phyloP scores from a whole-genome alignment of 2,329 filamentous ascomycete genomes.

The Paraconiothyrium brasiliense region DNA sequence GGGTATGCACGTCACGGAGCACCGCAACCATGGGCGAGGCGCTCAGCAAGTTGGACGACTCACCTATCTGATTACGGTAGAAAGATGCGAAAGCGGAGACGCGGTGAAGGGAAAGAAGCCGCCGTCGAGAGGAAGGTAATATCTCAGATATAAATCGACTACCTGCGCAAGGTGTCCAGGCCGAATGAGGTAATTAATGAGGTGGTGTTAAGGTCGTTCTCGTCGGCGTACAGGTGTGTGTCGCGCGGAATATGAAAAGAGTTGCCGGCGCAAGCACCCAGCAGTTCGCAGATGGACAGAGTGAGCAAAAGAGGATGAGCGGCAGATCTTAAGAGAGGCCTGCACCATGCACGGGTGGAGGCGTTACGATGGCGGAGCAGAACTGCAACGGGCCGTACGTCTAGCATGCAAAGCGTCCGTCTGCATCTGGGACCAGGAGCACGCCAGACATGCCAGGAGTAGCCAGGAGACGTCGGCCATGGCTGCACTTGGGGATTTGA shows the following conservation, averaged over 20 bases:
- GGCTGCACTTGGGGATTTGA: conserved; percentile 45
- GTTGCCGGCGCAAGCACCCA: conserved; percentile 43
- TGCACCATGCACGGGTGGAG: conserved; percentile 21
- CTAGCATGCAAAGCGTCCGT: conserved; percentile 44
- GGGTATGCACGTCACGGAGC: not conserved
- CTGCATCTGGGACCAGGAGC: conserved; percentile 36
- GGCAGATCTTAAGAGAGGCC: conserved; percentile 34
- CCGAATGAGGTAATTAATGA: conserved; percentile 23
- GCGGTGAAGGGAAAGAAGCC: not conserved
- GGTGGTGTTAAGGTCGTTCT: conserved; percentile 21
- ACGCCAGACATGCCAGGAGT: conserved; percentile 40
- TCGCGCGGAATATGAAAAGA: conserved; percentile 24
- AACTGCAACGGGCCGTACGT: conserved; percentile 53
- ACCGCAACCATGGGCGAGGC: conserved; percentile 12
- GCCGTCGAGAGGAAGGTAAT: conserved; percentile 12
- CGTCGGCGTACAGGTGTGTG: conserved; percentile 33
- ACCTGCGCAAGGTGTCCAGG: conserved; percentile 5
- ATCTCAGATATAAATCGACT: conserved; percentile 18
- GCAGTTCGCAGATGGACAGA: conserved; percentile 38
- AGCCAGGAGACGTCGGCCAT: conserved; percentile 37
- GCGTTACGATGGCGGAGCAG: conserved; percentile 38
- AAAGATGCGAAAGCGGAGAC: not conserved
- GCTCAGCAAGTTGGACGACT: conserved; percentile 8
- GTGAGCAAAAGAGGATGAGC: conserved; percentile 37
- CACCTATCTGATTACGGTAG: conserved; percentile 14